A percentile compares a stretch with the other conserved stretches of the same genome.
Conservation (phyloP, 2,329 filamentous ascomycete species). For the Phialocephala sp. region DNA sequence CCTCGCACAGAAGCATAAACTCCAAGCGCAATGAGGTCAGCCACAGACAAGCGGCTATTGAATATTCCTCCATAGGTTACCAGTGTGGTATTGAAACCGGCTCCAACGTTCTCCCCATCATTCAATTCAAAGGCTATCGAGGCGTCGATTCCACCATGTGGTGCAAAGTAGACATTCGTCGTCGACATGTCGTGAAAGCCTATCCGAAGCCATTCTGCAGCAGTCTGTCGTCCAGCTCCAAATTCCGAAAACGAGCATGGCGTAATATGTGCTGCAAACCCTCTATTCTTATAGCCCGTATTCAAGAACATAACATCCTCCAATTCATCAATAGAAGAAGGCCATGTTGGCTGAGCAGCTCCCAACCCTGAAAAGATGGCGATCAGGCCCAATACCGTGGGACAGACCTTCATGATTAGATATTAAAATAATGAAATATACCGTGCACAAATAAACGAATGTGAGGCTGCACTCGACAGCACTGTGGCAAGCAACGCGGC, state of each 20-base stretch:
- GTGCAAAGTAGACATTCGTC: conserved; percentile 52
- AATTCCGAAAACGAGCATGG: conserved; percentile 61
- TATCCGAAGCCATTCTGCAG: conserved; percentile 65
- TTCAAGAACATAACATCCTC: conserved; percentile 69
- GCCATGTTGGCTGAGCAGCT: conserved; percentile 63
- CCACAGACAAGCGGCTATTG: conserved; percentile 55
- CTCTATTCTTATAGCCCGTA: conserved; percentile 57
- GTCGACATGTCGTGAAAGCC: conserved; percentile 68
- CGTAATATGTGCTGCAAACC: conserved; percentile 61
- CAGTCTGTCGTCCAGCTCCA: conserved; percentile 60
- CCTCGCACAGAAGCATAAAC: conserved; percentile 63
- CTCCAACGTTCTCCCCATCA: conserved; percentile 61
- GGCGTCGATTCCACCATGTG: conserved; percentile 60
- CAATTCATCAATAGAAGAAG: conserved; percentile 62
- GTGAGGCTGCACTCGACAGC: conserved; percentile 32
- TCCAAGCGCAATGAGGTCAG: conserved; percentile 63
- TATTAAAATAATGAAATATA: conserved; percentile 21
- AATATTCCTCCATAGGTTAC: conserved; percentile 59
- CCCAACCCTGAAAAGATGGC: conserved; percentile 27
- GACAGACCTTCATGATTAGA: conserved; percentile 36
- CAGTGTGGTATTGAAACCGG: conserved; percentile 59
- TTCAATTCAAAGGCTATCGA: conserved; percentile 65
- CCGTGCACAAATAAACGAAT: conserved; percentile 27
- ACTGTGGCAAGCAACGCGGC: conserved; percentile 8
- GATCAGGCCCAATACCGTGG: conserved; percentile 26